Evolutionary conservation across 345 rosid species (phyloP).

Genomic region (Cochlearia excelsa): DNA sequence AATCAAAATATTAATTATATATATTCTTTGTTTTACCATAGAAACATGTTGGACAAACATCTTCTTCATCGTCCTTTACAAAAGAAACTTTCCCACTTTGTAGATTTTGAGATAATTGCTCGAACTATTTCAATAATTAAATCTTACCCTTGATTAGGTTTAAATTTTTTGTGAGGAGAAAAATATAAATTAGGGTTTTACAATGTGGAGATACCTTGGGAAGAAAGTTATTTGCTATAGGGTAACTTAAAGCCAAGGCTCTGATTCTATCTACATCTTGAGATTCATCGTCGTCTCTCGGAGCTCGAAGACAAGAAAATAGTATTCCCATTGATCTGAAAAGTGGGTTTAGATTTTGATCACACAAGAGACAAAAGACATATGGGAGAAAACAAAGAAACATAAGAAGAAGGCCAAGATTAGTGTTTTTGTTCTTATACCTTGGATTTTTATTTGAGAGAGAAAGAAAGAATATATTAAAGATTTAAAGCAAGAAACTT

Average conservation of each 20-base stretch:
- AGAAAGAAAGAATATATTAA: conserved; percentile 18
- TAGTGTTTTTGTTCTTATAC: conserved; percentile 5
- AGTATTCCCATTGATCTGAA: conserved; percentile 30
- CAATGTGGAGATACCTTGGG: conserved; percentile 21
- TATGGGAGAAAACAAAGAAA: conserved; percentile 5
- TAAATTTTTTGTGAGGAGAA: not conserved
- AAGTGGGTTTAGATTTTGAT: not conserved
- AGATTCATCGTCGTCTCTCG: not conserved
- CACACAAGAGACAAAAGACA: conserved; percentile 1
- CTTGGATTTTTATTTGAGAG: conserved; percentile 6
- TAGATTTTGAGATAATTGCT: conserved; percentile 14
- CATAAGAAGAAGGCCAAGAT: not conserved
- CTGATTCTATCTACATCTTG: conserved; percentile 7
- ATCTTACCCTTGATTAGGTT: conserved; percentile 3
- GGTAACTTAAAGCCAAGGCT: not conserved
- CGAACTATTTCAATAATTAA: conserved; percentile 5
- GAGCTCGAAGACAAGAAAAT: conserved; percentile 25
- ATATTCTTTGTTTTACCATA: conserved; percentile 38
- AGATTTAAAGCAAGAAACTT: conserved; percentile 16
- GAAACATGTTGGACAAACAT: conserved; percentile 51
- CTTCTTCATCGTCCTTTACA: conserved; percentile 29
- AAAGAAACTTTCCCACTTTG: conserved; percentile 1
- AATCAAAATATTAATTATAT: not conserved
- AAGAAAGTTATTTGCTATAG: conserved; percentile 16
- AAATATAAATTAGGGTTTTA: conserved; percentile 17